Conservation (phyloP, 2,329 filamentous ascomycete species). For the Claviceps humidiphila region DNA sequence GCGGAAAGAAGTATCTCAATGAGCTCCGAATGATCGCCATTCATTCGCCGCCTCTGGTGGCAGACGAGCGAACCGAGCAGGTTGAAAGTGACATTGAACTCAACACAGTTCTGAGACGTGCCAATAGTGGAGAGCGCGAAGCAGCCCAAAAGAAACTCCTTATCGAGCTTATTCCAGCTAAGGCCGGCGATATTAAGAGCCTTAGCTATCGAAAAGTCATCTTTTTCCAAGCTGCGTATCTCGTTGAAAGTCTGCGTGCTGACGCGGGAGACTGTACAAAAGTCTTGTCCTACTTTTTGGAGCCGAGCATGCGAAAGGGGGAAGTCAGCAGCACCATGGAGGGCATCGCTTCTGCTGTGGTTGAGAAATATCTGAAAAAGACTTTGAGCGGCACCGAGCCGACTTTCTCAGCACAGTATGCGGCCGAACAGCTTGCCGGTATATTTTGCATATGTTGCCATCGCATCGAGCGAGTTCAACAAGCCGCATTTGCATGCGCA, state of each 20-base stretch:
- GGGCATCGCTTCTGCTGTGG: slow-evolving; percentile 50
- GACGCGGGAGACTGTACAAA: slow-evolving; percentile 82
- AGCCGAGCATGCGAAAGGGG: slow-evolving; percentile 62
- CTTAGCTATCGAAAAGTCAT: slow-evolving; percentile 84
- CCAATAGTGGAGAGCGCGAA: slow-evolving; percentile 67
- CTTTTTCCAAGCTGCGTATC: slow-evolving; percentile 79
- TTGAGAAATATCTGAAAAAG: slow-evolving; percentile 67
- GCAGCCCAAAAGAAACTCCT: slow-evolving; percentile 70
- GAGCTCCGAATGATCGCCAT: slow-evolving; percentile 77
- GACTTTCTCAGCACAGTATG: slow-evolving; percentile 77
- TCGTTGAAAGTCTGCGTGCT: slow-evolving; percentile 80
- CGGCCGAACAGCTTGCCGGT: slow-evolving; percentile 73
- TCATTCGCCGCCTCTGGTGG: slow-evolving; percentile 74
- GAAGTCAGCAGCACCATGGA: slow-evolving; percentile 54
- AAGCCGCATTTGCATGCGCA: slow-evolving; percentile 70
- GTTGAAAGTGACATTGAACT: slow-evolving; percentile 94
- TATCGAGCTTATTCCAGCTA: slow-evolving; percentile 57
- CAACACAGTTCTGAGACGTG: slow-evolving; percentile 81
- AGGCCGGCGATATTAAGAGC: slow-evolving; percentile 63
- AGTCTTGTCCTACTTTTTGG: slow-evolving; percentile 83
- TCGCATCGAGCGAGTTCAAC: slow-evolving; percentile 80
- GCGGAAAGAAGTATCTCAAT: slow-evolving; percentile 57
- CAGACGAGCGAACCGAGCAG: slow-evolving; percentile 78
- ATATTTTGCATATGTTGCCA: slow-evolving; percentile 89
- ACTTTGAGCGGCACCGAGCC: slow-evolving; percentile 58